A percentile compares a stretch with the other conserved stretches of the same genome.
Conservation (phyloP, 345 rosid species). For the Salix viminalis region DNA sequence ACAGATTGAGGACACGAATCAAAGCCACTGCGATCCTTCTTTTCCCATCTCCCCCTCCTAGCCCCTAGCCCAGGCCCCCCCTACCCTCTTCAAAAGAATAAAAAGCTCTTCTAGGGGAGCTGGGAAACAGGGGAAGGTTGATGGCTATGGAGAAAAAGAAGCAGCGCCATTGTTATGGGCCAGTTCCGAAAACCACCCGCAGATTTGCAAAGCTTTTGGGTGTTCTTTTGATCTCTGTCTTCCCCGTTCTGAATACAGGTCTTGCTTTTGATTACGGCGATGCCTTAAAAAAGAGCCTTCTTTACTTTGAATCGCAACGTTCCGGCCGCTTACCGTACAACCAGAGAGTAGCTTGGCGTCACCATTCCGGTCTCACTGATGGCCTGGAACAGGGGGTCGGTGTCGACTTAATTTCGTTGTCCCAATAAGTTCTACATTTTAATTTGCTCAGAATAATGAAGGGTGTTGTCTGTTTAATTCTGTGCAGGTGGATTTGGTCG, state of each 20-base stretch:
- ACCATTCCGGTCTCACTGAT: constrained; percentile 33
- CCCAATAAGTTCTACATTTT: not conserved
- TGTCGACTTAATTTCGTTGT: not conserved
- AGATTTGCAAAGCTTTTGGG: constrained; percentile 1
- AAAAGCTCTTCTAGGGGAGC: constrained; percentile 12
- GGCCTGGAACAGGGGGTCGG: constrained; percentile 32
- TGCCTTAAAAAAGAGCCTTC: constrained; percentile 28
- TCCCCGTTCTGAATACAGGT: constrained; percentile 3
- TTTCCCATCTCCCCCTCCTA: not conserved
- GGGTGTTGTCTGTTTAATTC: not conserved
- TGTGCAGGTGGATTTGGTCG: constrained; percentile 28
- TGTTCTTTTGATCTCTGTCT: constrained; percentile 13
- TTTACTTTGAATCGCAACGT: constrained; percentile 34
- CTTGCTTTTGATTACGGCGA: constrained; percentile 20
- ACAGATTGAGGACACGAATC: not conserved
- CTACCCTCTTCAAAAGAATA: constrained; percentile 10
- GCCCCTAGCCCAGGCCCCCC: not conserved
- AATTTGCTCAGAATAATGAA: not conserved
- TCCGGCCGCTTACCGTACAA: constrained; percentile 32
- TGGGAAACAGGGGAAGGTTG: constrained; percentile 13
- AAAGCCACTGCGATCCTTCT: not conserved
- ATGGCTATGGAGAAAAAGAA: constrained; percentile 7
- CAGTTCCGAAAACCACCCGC: not conserved
- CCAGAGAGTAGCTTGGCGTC: constrained; percentile 32
- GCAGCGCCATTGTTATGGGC: not conserved